Conservation (phyloP, 2,329 filamentous ascomycete genomes). For the Amesomyces nigricolor region DNA sequence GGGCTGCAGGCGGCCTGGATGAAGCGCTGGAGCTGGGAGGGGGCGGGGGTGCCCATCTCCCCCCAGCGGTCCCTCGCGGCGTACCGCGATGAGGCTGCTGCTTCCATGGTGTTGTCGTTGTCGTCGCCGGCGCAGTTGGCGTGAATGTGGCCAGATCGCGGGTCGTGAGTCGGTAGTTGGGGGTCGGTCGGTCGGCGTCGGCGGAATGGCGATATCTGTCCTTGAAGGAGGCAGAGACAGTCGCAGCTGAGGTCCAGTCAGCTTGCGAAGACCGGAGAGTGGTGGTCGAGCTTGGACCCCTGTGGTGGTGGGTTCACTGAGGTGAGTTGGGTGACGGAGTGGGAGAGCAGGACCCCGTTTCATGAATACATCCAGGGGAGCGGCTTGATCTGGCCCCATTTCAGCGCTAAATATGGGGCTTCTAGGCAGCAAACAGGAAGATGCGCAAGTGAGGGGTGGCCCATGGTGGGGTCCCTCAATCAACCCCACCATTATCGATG, state of each 20-base stretch:
- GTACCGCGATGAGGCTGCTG: slow-evolving; percentile 92
- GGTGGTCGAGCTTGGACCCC: slow-evolving; percentile 8
- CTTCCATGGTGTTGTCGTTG: slow-evolving; percentile 51
- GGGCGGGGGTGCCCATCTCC: slow-evolving; percentile 69
- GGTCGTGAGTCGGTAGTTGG: not conserved
- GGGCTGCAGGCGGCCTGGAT: slow-evolving; percentile 95
- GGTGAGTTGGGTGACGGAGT: slow-evolving; percentile 6
- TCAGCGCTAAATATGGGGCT: not conserved
- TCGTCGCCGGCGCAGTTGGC: not conserved
- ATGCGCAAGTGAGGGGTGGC: slow-evolving; percentile 13
- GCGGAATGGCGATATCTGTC: too few relatives aligned
- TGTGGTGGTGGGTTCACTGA: not conserved
- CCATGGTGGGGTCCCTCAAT: not conserved
- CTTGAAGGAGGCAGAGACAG: too few relatives aligned
- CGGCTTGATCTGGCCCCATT: slow-evolving; percentile 5
- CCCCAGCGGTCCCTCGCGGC: slow-evolving; percentile 91
- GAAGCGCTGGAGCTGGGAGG: slow-evolving; percentile 87
- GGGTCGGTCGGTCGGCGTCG: too few relatives aligned
- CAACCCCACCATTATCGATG: slow-evolving; percentile 14
- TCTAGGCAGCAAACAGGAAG: slow-evolving; percentile 7
- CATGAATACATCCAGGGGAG: slow-evolving; percentile 17
- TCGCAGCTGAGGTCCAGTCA: not conserved
- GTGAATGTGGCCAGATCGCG: not conserved
- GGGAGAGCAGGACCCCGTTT: slow-evolving; percentile 15
- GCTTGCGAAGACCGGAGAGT: not conserved